Conservation (phyloP, 106 monocot species). For the Gastrodia elata region DNA sequence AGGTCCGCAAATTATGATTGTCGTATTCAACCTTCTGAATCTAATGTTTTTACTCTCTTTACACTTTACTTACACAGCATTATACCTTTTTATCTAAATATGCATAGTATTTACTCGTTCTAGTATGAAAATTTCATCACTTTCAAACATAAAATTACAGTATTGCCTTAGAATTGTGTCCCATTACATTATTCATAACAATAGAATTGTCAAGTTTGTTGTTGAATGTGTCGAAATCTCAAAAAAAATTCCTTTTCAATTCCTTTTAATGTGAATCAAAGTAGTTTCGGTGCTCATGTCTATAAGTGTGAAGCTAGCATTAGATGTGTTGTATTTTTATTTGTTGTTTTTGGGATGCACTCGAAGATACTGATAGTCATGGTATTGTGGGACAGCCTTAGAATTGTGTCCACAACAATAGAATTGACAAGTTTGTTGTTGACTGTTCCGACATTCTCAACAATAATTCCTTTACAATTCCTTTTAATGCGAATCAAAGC, state of each 20-base stretch:
- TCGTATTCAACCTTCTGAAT: not conserved
- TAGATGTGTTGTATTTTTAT: not conserved
- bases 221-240: not conserved
- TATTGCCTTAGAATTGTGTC: not conserved
- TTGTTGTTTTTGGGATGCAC: not conserved
- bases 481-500: not conserved
- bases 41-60: not conserved
- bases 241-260: not conserved
- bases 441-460: not conserved
- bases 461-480: not conserved
- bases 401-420: not conserved
- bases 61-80: no score
- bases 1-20: constrained; percentile 30
- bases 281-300: not conserved
- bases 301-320: not conserved
- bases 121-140: not conserved
- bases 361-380: no score
- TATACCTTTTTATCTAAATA: no score
- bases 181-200: not conserved
- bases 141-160: not conserved
- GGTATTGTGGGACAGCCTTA: not conserved
- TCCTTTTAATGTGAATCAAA: not conserved
- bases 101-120: not conserved
- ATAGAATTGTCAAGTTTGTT: not conserved
- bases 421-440: not conserved